Base-by-base conservation (phyloP, 768 basidiomycete species). In the Lentinula boryana region DNA sequence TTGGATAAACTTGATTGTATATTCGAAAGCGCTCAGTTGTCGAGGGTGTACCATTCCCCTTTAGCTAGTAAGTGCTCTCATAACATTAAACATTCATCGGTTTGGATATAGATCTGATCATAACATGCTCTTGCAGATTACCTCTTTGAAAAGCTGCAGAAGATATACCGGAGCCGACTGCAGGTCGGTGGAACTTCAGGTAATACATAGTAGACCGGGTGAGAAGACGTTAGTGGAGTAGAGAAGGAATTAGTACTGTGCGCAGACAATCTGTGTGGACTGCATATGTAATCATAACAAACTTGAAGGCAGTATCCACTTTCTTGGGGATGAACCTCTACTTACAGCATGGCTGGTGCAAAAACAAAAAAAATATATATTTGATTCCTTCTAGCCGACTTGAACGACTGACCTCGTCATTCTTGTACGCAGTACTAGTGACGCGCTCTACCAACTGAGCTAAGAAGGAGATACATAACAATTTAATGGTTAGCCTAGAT, bases 391-490 rank as follows among this genome's bases (percentile, higher is more conserved):
- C 46, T 9, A 48, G 4, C 49, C 53, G 51, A 40, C 52, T 13
- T 57, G 57, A 56, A 40, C 23, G 18, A 40, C 63, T 43, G 50
- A 38, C n/a, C 56, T 69, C 1, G 67, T 48, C 46, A 58, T 58
- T 2, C 27, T 27, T 27, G 27, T 27, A 27, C 27, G 4, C 27
- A 27, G 0, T 62, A 63, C 62, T 62, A 62, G 50, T 60, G 62
- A 61, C 44, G 60, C 60, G 56, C 61, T 64, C 51, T 64, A 62
- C 59, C 63, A 60, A 57, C 55, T 58, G 63, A 64, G 63, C 63
- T 64, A 64, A 63, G 65, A 66, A 21, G 27, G 54, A 55, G 1
- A 3, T 5, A 1, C n/a, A 48, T 4, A 23, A 5, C 44, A 6
- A 23, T 23, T 27, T 3, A 27, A 27, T 27, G 0, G 27, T 27